A percentile compares a stretch with the other conserved stretches of the same genome.
These are phyloP conservation scores for Coemansia sp. DNA, from an alignment of 192 early-diverging fungal genomes.

Conservation along the genomic window DNA sequence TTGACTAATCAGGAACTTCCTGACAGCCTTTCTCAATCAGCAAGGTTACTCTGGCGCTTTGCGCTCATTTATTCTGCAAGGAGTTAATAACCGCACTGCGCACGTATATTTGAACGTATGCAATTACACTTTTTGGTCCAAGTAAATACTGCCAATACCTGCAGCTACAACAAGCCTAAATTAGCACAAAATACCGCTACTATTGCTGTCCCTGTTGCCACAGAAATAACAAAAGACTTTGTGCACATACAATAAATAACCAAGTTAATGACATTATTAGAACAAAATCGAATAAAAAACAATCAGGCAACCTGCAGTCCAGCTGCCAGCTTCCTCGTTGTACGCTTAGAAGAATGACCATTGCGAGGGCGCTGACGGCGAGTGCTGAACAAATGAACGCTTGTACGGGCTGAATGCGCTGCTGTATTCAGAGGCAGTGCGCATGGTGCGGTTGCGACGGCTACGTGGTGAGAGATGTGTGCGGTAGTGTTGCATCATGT, in stretches of 20 bases:
- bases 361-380: not conserved
- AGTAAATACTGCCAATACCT: not conserved
- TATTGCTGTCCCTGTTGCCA: not conserved
- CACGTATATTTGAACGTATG: too few species aligned
- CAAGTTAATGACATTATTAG: not conserved
- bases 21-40: too few species aligned
- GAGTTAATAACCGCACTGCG: too few species aligned
- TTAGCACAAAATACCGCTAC: not conserved
- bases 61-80: too few species aligned
- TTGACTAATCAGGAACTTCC: too few species aligned
- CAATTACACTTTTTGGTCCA: not conserved
- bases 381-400: slow-evolving; percentile 1
- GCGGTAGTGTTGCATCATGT: slow-evolving; percentile 87
- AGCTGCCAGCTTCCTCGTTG: not conserved
- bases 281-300: not conserved
- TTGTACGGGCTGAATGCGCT: slow-evolving; percentile 7
- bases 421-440: slow-evolving; percentile 2
- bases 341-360: not conserved
- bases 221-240: not conserved
- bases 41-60: too few species aligned
- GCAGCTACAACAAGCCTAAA: not conserved
- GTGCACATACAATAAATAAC: not conserved
- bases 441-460: slow-evolving; percentile 40
- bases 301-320: not conserved
- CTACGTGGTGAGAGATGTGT: slow-evolving; percentile 74